These are phyloP conservation scores for Penicillium freii DNA, from an alignment of 2,329 filamentous ascomycete species.

Conservation along the genomic window DNA sequence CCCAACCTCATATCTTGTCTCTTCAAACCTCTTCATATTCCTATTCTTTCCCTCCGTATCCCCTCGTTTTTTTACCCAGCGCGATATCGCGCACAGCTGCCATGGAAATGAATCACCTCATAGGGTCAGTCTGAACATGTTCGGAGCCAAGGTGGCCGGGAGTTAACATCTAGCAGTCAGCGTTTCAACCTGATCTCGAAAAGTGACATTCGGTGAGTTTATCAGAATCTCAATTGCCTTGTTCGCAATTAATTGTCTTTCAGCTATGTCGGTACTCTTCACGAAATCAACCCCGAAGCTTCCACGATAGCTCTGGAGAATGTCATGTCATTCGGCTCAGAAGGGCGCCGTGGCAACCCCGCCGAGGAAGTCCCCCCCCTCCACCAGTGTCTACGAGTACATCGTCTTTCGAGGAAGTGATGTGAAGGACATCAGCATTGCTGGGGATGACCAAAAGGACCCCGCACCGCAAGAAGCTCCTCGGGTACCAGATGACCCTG, in stretches of 20 bases:
- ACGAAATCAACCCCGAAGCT: conserved; percentile 96
- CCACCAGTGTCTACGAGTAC: conserved; percentile 92
- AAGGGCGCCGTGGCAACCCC: conserved; percentile 76
- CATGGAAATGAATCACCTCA: conserved; percentile 53
- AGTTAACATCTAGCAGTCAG: conserved; percentile 59
- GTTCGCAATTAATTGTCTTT: conserved; percentile 36
- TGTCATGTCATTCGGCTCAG: conserved; percentile 90
- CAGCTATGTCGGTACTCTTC: conserved; percentile 92
- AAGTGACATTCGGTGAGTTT: conserved; percentile 86
- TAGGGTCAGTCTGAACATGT: conserved; percentile 43
- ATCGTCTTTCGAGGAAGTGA: conserved; percentile 98
- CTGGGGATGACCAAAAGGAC: conserved; percentile 70
- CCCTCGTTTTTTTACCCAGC: conserved; percentile 24
- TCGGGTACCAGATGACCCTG: conserved; percentile 86
- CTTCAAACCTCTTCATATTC: conserved; percentile 16
- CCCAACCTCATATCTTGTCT: conserved; percentile 13
- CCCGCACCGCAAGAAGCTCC: conserved; percentile 73
- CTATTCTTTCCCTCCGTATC: conserved; percentile 23
- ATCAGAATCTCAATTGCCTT: conserved; percentile 16
- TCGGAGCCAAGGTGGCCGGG: conserved; percentile 34
- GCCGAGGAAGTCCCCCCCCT: conserved; percentile 80
- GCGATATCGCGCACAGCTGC: conserved; percentile 33
- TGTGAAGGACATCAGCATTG: conserved; percentile 95
- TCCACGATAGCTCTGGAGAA: conserved; percentile 96
- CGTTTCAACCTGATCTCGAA: conserved; percentile 96